phyloP scores from a whole-genome alignment of 2,329 filamentous ascomycete genomes.

The Trichoderma arundinaceum region DNA sequence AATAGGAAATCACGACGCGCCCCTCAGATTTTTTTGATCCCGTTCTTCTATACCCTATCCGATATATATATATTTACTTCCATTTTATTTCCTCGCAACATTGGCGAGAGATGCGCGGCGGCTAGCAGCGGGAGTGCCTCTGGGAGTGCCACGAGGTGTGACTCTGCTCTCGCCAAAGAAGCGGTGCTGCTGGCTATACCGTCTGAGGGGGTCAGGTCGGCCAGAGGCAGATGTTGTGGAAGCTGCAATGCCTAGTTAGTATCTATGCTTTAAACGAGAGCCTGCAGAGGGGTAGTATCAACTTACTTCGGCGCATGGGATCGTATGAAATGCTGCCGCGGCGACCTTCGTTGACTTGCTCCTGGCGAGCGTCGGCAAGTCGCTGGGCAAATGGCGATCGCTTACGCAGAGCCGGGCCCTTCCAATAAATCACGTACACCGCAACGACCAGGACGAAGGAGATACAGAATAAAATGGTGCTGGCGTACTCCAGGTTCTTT shows the following conservation, averaged over 20 bases:
- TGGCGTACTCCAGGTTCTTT: slow-evolving; percentile 63
- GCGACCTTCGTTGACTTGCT: slow-evolving; percentile 40
- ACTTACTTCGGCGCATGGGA: slow-evolving; percentile 41
- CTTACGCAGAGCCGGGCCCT: slow-evolving; percentile 64
- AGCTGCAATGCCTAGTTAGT: slow-evolving; percentile 33
- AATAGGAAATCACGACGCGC: too few relatives aligned
- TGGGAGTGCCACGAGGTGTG: slow-evolving; percentile 46
- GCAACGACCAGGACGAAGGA: slow-evolving; percentile 65
- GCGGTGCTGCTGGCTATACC: slow-evolving; percentile 49
- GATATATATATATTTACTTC: neutral
- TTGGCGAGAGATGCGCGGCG: slow-evolving; percentile 41
- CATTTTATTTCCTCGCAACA: slow-evolving; percentile 28
- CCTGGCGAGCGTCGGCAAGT: slow-evolving; percentile 54
- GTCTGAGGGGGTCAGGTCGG: slow-evolving; percentile 34
- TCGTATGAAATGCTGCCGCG: slow-evolving; percentile 40
- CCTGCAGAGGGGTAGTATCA: neutral
- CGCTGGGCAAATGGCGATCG: slow-evolving; percentile 69
- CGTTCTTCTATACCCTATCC: neutral
- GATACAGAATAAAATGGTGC: slow-evolving; percentile 68
- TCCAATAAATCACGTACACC: slow-evolving; percentile 71
- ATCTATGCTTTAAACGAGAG: neutral
- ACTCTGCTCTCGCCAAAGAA: slow-evolving; percentile 52
- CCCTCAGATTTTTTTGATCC: neutral
- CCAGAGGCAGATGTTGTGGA: slow-evolving; percentile 36
- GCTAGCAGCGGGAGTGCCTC: slow-evolving; percentile 47